phyloP scores from a whole-genome alignment of 2,329 filamentous ascomycete species.

The Alternaria arborescens region DNA sequence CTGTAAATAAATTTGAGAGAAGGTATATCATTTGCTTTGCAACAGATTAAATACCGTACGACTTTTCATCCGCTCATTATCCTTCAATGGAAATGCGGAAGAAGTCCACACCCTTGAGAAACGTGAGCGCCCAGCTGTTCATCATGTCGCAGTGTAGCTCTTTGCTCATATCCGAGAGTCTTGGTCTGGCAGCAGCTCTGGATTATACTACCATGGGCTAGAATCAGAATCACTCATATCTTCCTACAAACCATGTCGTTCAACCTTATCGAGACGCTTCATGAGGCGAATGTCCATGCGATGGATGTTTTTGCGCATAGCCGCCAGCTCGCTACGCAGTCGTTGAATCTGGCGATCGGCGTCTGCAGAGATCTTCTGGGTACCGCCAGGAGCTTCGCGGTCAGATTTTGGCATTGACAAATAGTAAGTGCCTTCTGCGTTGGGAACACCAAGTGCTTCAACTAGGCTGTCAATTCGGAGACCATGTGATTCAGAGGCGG shows the following conservation, averaged over 20 bases:
- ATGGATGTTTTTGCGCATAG: conserved; percentile 27
- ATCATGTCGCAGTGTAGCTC: background rate
- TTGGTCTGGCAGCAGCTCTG: background rate
- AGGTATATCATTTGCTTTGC: background rate
- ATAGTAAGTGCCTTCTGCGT: conserved; percentile 31
- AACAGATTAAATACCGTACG: background rate
- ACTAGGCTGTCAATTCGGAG: conserved; percentile 36
- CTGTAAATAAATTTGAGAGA: conserved; percentile 36
- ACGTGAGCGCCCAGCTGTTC: background rate
- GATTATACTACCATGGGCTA: background rate
- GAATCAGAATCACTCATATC: background rate
- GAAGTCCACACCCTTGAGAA: background rate
- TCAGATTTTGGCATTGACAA: background rate
- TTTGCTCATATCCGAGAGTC: background rate
- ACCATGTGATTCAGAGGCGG: conserved; percentile 13
- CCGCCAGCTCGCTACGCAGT: conserved; percentile 20
- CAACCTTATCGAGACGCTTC: conserved; percentile 23
- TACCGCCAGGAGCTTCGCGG: background rate
- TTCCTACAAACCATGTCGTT: background rate
- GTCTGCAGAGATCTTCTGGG: conserved; percentile 1
- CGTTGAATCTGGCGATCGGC: conserved; percentile 14
- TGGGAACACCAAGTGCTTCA: conserved; percentile 34
- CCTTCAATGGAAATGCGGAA: no score
- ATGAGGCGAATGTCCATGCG: conserved; percentile 30
- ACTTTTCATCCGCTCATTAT: background rate